Base-by-base conservation (phyloP, 2,329 filamentous ascomycete species). In the Penicillium hesseltinei region DNA sequence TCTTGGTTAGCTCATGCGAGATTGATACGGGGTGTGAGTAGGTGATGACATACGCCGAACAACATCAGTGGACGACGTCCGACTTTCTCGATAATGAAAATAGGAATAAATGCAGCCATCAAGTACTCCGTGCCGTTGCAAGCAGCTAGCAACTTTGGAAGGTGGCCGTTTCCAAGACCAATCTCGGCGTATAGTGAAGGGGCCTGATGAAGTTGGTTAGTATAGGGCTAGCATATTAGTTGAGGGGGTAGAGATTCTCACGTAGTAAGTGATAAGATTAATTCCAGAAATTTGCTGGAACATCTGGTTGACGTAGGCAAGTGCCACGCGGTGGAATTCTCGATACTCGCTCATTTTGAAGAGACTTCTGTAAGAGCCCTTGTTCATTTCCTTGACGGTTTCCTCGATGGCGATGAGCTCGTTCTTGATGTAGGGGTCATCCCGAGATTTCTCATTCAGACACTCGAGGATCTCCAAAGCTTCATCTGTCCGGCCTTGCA, bases 31-130 rank as follows among this genome's bases (percentile, higher is more conserved):
- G 9, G 3, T 13, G 2, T 13, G 8, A 7, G 19, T 9, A 13
- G 17, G 4, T 29, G 0, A 47, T 25, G 0, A 47, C 62, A 43
- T 62, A 64, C 83, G 48, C 87, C 87, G 63, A 89, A 84, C 15
- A 91, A 74, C 86, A 91, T 90, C 57, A 91, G 80, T 69, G 84
- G 84, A n/a, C 88, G 81, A 31, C 88, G 75, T 15, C 78, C 78
- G 39, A 78, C 69, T 57, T 72, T 75, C 60, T 81, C 78, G 54
- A 81, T 76, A 5, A 75, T 75, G 58, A 78, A 78, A 36, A 81
- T 73, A 3, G 78, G 73, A 39, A 81, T 71, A 62, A 73, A 77
- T 4, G 77, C 78, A 9, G 78, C 77, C 31, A 79, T 40, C 54
- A 81, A 79, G 65, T 81, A 81, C 46, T 80, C 78, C 0, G 78